Conservation (phyloP, 2,329 filamentous ascomycete genomes). For the Alternaria triticimaculans region DNA sequence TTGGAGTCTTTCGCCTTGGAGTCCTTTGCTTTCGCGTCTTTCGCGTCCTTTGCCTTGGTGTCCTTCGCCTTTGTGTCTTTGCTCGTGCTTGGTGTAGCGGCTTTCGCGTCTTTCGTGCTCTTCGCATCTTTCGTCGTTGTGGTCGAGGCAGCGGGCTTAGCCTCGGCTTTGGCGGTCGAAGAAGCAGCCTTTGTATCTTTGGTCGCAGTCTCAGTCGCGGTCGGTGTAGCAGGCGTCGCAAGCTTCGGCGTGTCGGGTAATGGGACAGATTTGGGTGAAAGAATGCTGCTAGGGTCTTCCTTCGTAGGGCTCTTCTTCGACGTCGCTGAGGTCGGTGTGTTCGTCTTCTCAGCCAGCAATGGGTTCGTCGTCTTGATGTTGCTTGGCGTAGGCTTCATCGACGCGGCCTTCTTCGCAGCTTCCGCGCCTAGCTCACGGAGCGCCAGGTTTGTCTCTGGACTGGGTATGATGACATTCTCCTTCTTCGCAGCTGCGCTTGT, state of each 20-base stretch:
- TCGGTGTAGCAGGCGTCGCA: slow-evolving; percentile 12
- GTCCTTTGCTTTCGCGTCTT: not conserved
- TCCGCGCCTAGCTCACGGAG: slow-evolving; percentile 47
- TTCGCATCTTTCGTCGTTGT: not conserved
- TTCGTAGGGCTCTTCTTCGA: slow-evolving; percentile 38
- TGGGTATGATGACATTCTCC: slow-evolving; percentile 30
- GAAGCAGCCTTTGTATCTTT: not conserved
- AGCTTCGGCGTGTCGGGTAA: slow-evolving; percentile 34
- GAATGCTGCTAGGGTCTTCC: slow-evolving; percentile 17
- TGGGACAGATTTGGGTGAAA: slow-evolving; percentile 35
- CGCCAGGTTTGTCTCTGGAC: slow-evolving; percentile 43
- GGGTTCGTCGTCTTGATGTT: slow-evolving; percentile 47
- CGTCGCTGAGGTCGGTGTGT: slow-evolving; percentile 28
- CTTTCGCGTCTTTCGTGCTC: not conserved
- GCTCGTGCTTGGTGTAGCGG: not conserved
- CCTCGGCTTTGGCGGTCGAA: slow-evolving; percentile 1
- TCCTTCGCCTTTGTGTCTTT: slow-evolving; percentile 7
- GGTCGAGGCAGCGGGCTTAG: not conserved
- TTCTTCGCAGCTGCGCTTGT: slow-evolving; percentile 24
- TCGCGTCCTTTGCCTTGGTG: not conserved
- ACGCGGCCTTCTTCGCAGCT: slow-evolving; percentile 45
- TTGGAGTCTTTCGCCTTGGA: slow-evolving; percentile 4
- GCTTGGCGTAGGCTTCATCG: slow-evolving; percentile 41
- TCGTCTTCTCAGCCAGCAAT: slow-evolving; percentile 43
- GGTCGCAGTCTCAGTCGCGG: not conserved